phyloP scores from a whole-genome alignment of 441 rosid genomes.

The Erodium chrysanthum region DNA sequence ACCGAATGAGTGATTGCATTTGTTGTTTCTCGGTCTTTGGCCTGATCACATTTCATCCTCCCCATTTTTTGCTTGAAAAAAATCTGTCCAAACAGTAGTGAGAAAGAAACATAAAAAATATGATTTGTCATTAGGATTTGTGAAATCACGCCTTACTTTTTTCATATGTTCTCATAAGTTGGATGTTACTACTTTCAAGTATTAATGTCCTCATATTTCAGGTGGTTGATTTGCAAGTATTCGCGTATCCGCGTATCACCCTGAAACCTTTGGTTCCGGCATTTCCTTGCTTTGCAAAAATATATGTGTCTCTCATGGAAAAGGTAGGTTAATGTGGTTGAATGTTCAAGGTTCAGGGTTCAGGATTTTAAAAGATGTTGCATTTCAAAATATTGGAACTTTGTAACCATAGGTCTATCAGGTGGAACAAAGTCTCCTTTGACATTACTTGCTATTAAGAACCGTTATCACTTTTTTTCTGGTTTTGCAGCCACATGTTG shows the following conservation, averaged over 20 bases:
- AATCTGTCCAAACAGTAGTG: background rate
- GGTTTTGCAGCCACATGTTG: background rate
- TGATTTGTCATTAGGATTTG: background rate
- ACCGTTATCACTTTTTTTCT: background rate
- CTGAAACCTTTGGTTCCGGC: conserved; percentile 46
- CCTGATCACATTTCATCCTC: background rate
- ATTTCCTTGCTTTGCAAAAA: conserved; percentile 55
- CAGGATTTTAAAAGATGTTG: background rate
- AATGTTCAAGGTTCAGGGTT: no score
- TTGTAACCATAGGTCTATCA: background rate
- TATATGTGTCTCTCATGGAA: conserved; percentile 49
- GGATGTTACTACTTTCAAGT: background rate
- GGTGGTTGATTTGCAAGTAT: conserved; percentile 56
- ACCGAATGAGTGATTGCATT: background rate
- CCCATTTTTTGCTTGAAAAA: background rate
- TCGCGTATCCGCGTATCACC: conserved; percentile 50
- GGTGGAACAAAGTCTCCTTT: background rate
- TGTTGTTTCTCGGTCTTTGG: background rate
- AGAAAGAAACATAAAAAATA: background rate
- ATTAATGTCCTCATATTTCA: conserved; percentile 25
- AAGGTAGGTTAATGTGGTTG: no score
- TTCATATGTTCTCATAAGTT: background rate
- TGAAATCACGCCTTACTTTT: background rate
- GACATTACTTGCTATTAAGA: background rate
- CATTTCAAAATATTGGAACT: background rate